Evolutionary conservation across 805 yeast species (phyloP).

Genomic region (Schwanniomyces pseudopolymorphus): DNA sequence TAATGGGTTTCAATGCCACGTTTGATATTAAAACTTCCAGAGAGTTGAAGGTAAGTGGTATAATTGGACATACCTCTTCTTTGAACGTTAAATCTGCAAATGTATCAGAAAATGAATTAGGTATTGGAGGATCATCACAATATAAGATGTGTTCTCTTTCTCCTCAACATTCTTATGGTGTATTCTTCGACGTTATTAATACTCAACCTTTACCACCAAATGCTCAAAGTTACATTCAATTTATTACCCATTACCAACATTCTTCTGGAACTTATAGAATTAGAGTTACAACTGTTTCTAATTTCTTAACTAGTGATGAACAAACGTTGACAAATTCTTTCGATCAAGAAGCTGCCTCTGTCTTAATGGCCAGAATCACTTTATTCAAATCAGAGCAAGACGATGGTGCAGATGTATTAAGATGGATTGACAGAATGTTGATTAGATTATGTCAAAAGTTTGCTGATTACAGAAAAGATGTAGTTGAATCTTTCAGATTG

Average conservation of each 20-base stretch:
- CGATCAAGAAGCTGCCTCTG: slow-evolving; percentile 98
- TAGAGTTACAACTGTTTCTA: slow-evolving; percentile 83
- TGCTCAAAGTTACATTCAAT: slow-evolving; percentile 67
- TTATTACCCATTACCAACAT: slow-evolving; percentile 90
- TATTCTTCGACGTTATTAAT: slow-evolving; percentile 77
- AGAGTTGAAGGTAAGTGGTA: slow-evolving; percentile 86
- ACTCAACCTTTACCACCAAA: slow-evolving; percentile 46
- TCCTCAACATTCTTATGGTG: slow-evolving; percentile 85
- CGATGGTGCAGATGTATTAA: slow-evolving; percentile 87
- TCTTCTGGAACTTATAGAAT: slow-evolving; percentile 87
- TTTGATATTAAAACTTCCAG: slow-evolving; percentile 83
- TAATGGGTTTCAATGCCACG: slow-evolving; percentile 88
- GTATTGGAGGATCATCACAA: slow-evolving; percentile 87
- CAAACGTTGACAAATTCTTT: slow-evolving; percentile 60
- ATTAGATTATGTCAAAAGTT: slow-evolving; percentile 88
- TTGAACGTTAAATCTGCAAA: slow-evolving; percentile 63
- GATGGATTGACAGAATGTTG: slow-evolving; percentile 93
- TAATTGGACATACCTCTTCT: slow-evolving; percentile 90
- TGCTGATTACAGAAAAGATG: slow-evolving; percentile 90
- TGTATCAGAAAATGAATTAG: slow-evolving; percentile 90
- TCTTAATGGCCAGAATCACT: slow-evolving; percentile 86
- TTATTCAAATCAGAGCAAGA: slow-evolving; percentile 76
- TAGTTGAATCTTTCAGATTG: slow-evolving; percentile 76
- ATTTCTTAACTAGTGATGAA: slow-evolving; percentile 53
- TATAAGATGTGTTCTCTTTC: slow-evolving; percentile 85